Conservation (phyloP, 495 filamentous ascomycete genomes). For the Gamarada debralockiae region DNA sequence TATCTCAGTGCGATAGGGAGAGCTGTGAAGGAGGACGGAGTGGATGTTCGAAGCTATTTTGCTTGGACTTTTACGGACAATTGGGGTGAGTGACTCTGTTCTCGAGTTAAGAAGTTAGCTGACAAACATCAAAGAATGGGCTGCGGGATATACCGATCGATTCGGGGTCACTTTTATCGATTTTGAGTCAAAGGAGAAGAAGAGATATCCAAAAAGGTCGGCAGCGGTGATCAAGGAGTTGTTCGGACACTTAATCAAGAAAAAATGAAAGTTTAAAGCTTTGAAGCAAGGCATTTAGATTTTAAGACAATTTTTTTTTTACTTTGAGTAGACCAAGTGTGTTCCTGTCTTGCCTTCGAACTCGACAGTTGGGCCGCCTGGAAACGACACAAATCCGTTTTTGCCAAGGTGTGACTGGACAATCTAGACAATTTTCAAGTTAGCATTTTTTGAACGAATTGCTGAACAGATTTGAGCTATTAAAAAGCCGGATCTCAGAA, state of each 20-base stretch:
- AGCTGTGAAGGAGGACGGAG: slow-evolving; percentile 61
- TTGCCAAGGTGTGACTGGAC: slow-evolving; percentile 3
- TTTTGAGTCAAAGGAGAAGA: slow-evolving; percentile 47
- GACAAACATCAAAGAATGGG: slow-evolving; percentile 38
- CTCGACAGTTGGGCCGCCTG: background rate
- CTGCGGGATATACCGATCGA: slow-evolving; percentile 71
- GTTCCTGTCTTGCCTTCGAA: slow-evolving; percentile 5
- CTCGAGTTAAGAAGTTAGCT: background rate
- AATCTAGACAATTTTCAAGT: background rate
- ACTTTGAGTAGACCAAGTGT: slow-evolving; percentile 32
- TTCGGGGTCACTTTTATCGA: slow-evolving; percentile 76
- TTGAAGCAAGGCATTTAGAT: background rate
- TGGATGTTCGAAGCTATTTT: slow-evolving; percentile 68
- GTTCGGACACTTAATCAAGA: slow-evolving; percentile 10
- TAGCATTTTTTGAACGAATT: background rate
- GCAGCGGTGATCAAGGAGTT: slow-evolving; percentile 17
- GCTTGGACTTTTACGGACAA: slow-evolving; percentile 79
- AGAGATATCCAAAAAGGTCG: slow-evolving; percentile 31
- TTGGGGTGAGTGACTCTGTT: slow-evolving; percentile 29
- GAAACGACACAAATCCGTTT: slow-evolving; percentile 3
- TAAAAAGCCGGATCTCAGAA: no score
- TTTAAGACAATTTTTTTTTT: background rate
- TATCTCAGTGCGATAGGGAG: slow-evolving; percentile 69
- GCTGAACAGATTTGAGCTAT: no score
- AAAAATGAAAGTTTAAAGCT: background rate